A percentile compares a stretch with the other conserved stretches of the same genome.
Conservation (phyloP, 75 land plant genomes). For the Cunninghamia lanceolata region DNA sequence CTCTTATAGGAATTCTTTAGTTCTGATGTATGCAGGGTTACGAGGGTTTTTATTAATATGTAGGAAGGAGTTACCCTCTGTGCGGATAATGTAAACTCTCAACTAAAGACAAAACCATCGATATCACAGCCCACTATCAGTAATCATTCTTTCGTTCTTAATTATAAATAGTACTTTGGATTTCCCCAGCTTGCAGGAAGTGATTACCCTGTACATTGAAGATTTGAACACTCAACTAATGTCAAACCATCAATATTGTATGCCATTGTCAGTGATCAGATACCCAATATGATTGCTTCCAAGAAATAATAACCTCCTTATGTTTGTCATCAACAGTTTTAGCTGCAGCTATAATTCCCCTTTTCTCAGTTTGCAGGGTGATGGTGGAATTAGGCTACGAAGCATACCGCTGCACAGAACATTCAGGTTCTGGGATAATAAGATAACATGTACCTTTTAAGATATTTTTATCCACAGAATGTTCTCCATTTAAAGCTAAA, state of each 20-base stretch:
- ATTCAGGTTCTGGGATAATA: neutral
- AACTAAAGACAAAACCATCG: neutral
- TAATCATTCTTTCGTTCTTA: neutral
- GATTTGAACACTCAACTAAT: neutral
- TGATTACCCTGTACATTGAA: neutral
- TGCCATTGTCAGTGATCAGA: neutral
- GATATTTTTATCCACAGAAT: neutral
- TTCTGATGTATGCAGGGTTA: neutral
- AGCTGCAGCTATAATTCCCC: neutral
- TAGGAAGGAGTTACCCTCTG: neutral
- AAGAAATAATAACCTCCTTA: neutral
- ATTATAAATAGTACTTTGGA: neutral
- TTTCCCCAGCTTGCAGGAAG: neutral
- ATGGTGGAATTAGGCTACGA: neutral
- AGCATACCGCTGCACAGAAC: neutral
- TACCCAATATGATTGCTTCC: neutral
- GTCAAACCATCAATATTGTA: neutral
- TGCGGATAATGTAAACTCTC: neutral
- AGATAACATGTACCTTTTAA: neutral
- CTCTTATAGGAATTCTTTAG: neutral
- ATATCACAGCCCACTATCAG: neutral
- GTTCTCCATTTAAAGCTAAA: neutral
- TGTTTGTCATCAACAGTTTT: neutral
- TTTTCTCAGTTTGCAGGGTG: neutral
- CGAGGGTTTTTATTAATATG: neutral